These are phyloP conservation scores for Tuber calosporum DNA, from an alignment of 495 filamentous ascomycete species.

Conservation along the genomic window DNA sequence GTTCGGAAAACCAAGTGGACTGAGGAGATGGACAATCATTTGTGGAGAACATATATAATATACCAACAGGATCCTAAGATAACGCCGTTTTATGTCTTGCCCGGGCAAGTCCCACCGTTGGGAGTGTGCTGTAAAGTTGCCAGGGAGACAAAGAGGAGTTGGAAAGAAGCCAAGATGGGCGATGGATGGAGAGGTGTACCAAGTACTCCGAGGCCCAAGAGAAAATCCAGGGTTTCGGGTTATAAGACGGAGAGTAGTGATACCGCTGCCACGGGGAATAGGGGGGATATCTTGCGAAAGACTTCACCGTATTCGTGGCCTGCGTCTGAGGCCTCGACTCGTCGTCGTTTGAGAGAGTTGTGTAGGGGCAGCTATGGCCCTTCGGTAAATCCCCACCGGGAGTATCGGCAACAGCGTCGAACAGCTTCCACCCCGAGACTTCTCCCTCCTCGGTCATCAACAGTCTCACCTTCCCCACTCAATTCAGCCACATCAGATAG, in stretches of 20 bases:
- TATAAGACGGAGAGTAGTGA: constrained; percentile 27
- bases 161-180: constrained; percentile 56
- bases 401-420: constrained; percentile 40
- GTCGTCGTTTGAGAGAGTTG: constrained; percentile 70
- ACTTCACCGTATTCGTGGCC: constrained; percentile 57
- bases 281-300: constrained; percentile 38
- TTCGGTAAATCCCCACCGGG: constrained; percentile 53
- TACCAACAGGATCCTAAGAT: constrained; percentile 88
- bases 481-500: constrained; percentile 21
- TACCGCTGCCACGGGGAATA: constrained; percentile 20
- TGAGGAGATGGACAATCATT: constrained; percentile 79
- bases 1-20: constrained; percentile 57
- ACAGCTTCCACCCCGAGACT: constrained; percentile 34
- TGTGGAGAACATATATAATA: constrained; percentile 82
- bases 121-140: constrained; percentile 86
- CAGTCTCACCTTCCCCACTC: constrained; percentile 41
- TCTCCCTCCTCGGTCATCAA: constrained; percentile 30
- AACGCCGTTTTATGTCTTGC: constrained; percentile 86
- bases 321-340: constrained; percentile 70
- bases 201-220: constrained; percentile 24
- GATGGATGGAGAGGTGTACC: constrained; percentile 30
- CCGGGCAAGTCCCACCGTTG: constrained; percentile 75
- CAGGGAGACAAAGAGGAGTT: constrained; percentile 73
- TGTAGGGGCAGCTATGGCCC: constrained; percentile 73
- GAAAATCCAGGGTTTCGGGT: constrained; percentile 20